Evolutionary conservation across 352 stramenopile species (phyloP), one percentile per base, ranked within the genome.

Genomic region (Phytopythium montanum): DNA sequence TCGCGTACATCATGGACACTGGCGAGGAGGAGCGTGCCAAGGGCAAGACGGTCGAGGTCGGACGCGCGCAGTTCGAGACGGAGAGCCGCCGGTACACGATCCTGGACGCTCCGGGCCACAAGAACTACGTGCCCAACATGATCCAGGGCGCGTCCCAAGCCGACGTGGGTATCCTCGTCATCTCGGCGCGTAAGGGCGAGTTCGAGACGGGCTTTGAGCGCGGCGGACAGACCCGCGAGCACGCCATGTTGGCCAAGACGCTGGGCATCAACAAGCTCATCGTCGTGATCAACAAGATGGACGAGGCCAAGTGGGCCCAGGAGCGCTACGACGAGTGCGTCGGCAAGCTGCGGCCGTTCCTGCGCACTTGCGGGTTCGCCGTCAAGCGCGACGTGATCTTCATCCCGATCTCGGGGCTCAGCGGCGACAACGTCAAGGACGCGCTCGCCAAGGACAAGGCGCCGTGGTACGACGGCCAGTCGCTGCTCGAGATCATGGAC

Each of bases 271-370:
- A 95, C 56, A 98, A 98, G 79, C 86, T 99, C 38, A 81, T 99
- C 60, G 97, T 99, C 36, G 97, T 98, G 18, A 98, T 99, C 70
- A 99, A 99, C 77, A 99, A 99, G 85, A 99, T 99, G 97, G 97
- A 99, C 77, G 97, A 99, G 57, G 85, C 87, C 19, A 98, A 96
- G 25, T 99, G 96, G 96, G 85, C 68, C 8, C 93, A 98, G 67
- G 88, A 96, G 36, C 90, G 95, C 58, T 93, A 76, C 38, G 82
- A 93, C 62, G 83, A 94, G 64, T 99, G 97, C 66, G 81, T 97
- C 28, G 86, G 76, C 31, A 99, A 99, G 77, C 90, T 99, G 39
- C 91, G 90, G 36, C 97, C 97, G 42, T 99, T 98, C 78, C 60
- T 93, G 55, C 81, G 81, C 28, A 86, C 79, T 29, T 99, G 95